Conservation (phyloP, 176 grass and related monocot species). For the Phragmites australis region DNA sequence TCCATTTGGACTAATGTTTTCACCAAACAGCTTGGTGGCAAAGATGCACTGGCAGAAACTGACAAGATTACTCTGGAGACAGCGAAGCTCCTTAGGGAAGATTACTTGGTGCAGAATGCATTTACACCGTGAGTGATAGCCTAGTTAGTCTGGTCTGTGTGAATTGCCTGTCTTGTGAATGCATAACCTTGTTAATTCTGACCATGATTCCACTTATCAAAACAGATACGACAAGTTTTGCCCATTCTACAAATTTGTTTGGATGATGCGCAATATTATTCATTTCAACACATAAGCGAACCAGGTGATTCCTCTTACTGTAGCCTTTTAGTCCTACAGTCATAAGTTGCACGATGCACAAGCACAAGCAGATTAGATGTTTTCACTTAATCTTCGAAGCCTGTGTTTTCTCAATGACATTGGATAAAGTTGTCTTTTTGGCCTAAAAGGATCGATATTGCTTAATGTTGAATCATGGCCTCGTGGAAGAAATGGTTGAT, state of each 20-base stretch:
- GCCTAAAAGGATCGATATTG: background rate
- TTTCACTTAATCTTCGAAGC: slow-evolving; percentile 1
- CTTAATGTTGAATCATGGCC: background rate
- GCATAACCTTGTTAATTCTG: background rate
- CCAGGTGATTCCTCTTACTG: slow-evolving; percentile 43
- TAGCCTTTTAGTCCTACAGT: background rate
- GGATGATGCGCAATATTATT: slow-evolving; percentile 97
- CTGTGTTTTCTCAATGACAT: background rate
- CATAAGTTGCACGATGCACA: background rate
- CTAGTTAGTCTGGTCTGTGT: background rate
- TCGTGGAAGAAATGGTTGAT: slow-evolving; percentile 13
- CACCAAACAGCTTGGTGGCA: slow-evolving; percentile 64
- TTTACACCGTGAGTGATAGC: slow-evolving; percentile 70
- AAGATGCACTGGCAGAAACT: slow-evolving; percentile 83
- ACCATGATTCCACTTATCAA: background rate
- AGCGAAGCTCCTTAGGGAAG: slow-evolving; percentile 79
- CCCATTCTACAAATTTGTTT: slow-evolving; percentile 95
- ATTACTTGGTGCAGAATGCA: slow-evolving; percentile 82
- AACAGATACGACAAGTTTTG: slow-evolving; percentile 89
- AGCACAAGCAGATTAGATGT: slow-evolving; percentile 3
- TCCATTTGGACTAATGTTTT: slow-evolving; percentile 35
- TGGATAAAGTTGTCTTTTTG: background rate
- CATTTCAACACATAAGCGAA: slow-evolving; percentile 84
- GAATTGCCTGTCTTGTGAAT: slow-evolving; percentile 1
- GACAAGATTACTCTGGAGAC: slow-evolving; percentile 88